Percentiles rank a stretch among this genome's conserved stretches.
phyloP scores from a whole-genome alignment of 345 rosid species.

The Sonneratia caseolaris region DNA sequence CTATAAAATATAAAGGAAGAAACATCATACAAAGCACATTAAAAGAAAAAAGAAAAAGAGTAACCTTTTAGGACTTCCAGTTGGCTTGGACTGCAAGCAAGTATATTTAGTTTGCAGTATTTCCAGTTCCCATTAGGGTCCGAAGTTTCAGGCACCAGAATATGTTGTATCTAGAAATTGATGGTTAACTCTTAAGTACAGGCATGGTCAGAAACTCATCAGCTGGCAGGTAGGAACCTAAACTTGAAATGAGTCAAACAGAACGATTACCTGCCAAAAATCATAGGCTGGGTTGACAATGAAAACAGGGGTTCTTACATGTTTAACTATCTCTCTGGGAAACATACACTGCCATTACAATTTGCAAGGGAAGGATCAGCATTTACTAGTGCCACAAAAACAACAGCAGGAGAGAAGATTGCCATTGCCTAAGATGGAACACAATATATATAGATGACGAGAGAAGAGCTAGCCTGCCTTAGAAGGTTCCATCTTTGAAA shows the following conservation, averaged over 20 bases:
- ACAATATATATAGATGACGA: background rate
- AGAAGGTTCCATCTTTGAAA: constrained; percentile 33
- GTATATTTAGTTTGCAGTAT: constrained; percentile 53
- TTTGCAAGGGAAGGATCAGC: constrained; percentile 1
- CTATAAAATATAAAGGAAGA: background rate
- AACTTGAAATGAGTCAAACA: background rate
- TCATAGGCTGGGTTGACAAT: constrained; percentile 81
- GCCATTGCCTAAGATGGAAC: constrained; percentile 2
- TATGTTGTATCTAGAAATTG: constrained; percentile 6
- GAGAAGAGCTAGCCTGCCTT: constrained; percentile 23
- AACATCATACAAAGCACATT: background rate
- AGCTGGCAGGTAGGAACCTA: background rate
- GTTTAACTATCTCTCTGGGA: constrained; percentile 38
- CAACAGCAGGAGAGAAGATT: background rate
- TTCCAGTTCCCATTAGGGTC: constrained; percentile 51
- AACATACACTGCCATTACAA: constrained; percentile 5
- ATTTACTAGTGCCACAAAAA: background rate
- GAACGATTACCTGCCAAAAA: constrained; percentile 73
- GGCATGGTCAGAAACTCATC: background rate
- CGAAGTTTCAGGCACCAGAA: constrained; percentile 34
- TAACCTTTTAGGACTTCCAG: constrained; percentile 57
- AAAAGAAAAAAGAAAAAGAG: background rate
- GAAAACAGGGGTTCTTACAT: constrained; percentile 58
- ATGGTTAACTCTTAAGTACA: background rate
- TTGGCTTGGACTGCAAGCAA: constrained; percentile 48